phyloP scores from a whole-genome alignment of 2,329 filamentous ascomycete genomes.

The Colletotrichum melonis region DNA sequence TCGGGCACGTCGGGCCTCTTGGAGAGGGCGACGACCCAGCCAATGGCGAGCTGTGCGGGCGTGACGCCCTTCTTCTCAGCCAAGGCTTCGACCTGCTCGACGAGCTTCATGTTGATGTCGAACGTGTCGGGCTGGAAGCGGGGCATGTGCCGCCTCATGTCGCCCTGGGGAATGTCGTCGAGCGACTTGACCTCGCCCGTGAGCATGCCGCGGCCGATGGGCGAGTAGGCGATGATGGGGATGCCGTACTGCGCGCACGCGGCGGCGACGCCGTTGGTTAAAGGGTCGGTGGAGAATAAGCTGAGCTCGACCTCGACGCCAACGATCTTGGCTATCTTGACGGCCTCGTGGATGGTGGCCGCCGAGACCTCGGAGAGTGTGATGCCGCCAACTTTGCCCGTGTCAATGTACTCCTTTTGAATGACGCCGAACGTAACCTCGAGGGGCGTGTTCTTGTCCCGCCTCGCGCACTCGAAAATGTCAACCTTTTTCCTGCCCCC shows the following conservation, averaged over 20 bases:
- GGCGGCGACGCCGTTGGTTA: conserved; percentile 62
- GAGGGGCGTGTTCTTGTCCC: conserved; percentile 62
- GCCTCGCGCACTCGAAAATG: conserved; percentile 68
- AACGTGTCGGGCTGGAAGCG: conserved; percentile 74
- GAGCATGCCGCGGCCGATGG: conserved; percentile 69
- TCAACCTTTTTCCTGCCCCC: conserved; percentile 70
- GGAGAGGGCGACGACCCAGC: conserved; percentile 67
- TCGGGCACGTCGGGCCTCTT: conserved; percentile 62
- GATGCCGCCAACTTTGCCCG: conserved; percentile 63
- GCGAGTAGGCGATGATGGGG: conserved; percentile 78
- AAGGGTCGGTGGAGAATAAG: conserved; percentile 59
- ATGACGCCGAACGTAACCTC: conserved; percentile 56
- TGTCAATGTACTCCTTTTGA: conserved; percentile 60
- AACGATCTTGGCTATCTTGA: conserved; percentile 55
- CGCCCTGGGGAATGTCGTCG: conserved; percentile 66
- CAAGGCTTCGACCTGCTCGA: conserved; percentile 65
- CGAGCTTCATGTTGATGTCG: conserved; percentile 72
- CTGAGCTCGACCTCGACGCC: conserved; percentile 67
- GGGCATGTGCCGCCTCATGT: conserved; percentile 59
- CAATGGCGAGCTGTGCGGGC: conserved; percentile 72
- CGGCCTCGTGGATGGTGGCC: conserved; percentile 60
- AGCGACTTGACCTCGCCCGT: conserved; percentile 64
- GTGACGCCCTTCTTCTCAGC: conserved; percentile 71
- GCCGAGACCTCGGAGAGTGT: conserved; percentile 64
- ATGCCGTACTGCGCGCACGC: conserved; percentile 73